These are phyloP conservation scores for Rhinocladiella similis DNA, from an alignment of 2,329 filamentous ascomycete genomes.

Conservation along the genomic window DNA sequence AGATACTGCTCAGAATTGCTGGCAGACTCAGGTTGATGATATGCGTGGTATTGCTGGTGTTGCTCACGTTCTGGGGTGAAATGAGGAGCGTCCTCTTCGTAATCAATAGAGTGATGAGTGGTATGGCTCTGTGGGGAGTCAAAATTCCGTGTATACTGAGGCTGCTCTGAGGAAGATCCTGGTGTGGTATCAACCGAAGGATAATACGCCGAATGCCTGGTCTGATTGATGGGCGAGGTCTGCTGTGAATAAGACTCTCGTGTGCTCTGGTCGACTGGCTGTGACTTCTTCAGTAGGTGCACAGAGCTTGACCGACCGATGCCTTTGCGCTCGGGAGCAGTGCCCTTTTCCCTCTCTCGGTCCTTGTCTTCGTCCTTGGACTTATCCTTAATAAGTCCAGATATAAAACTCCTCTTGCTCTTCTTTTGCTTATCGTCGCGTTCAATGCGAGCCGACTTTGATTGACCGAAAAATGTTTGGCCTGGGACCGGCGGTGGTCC, in stretches of 20 bases:
- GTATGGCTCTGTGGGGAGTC: constrained; percentile 22
- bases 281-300: constrained; percentile 27
- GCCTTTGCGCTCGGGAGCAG: constrained; percentile 17
- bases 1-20: constrained; percentile 44
- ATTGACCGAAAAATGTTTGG: constrained; percentile 27
- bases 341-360: constrained; percentile 25
- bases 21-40: constrained; percentile 27
- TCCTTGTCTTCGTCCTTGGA: constrained; percentile 26
- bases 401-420: constrained; percentile 26
- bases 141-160: constrained; percentile 20
- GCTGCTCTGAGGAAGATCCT: constrained; percentile 10
- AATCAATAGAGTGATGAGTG: constrained; percentile 22
- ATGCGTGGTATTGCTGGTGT: constrained; percentile 20
- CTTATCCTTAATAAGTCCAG: constrained; percentile 25
- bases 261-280: constrained; percentile 10
- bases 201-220: constrained; percentile 20
- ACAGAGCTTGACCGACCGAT: constrained; percentile 27
- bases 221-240: constrained; percentile 17
- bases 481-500: constrained; percentile 21
- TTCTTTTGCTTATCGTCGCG: constrained; percentile 25
- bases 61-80: constrained; percentile 21
- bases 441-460: constrained; percentile 21
- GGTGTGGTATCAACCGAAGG: constrained; percentile 5
- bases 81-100: constrained; percentile 28
- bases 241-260: constrained; percentile 24